Percentiles rank a stretch among this genome's conserved stretches.
Evolutionary conservation across 768 basidiomycete species (phyloP).

Genomic region (Suillus americanus): DNA sequence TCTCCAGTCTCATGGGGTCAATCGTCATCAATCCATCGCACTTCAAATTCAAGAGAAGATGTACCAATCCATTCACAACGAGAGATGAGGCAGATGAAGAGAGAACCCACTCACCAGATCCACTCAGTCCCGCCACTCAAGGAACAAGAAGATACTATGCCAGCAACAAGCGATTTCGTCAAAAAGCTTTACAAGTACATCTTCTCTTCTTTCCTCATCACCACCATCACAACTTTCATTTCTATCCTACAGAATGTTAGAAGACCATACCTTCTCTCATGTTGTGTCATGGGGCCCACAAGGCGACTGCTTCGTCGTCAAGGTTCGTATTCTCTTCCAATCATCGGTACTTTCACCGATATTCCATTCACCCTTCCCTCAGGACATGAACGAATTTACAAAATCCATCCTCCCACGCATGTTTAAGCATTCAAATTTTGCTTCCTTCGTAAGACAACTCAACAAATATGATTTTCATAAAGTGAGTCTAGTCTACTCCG

Average conservation of each 20-base stretch:
- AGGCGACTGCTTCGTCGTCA: slow-evolving; percentile 91
- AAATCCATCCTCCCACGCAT: slow-evolving; percentile 86
- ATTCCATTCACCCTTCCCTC: slow-evolving; percentile 13
- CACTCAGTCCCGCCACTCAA: slow-evolving; percentile 28
- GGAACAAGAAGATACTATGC: slow-evolving; percentile 70
- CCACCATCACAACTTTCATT: neutral
- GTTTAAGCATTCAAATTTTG: slow-evolving; percentile 96
- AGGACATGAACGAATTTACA: slow-evolving; percentile 96
- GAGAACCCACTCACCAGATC: slow-evolving; percentile 27
- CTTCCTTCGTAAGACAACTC: slow-evolving; percentile 86
- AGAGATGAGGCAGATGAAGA: slow-evolving; percentile 29
- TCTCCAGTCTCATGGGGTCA: slow-evolving; percentile 22
- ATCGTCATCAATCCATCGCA: slow-evolving; percentile 28
- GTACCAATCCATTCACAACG: slow-evolving; percentile 25
- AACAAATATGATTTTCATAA: slow-evolving; percentile 99
- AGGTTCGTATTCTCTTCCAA: slow-evolving; percentile 37
- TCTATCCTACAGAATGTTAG: slow-evolving; percentile 70
- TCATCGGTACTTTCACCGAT: neutral
- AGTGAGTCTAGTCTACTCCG: slow-evolving; percentile 35
- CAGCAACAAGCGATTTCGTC: slow-evolving; percentile 90
- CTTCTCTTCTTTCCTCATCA: neutral
- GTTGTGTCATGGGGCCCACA: slow-evolving; percentile 83
- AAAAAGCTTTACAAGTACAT: slow-evolving; percentile 90
- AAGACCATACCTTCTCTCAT: slow-evolving; percentile 68
- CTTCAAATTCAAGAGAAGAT: slow-evolving; percentile 45